A percentile compares a stretch with the other conserved stretches of the same genome.
phyloP scores from a whole-genome alignment of 345 rosid species.

The Gossypium sturtianum region DNA sequence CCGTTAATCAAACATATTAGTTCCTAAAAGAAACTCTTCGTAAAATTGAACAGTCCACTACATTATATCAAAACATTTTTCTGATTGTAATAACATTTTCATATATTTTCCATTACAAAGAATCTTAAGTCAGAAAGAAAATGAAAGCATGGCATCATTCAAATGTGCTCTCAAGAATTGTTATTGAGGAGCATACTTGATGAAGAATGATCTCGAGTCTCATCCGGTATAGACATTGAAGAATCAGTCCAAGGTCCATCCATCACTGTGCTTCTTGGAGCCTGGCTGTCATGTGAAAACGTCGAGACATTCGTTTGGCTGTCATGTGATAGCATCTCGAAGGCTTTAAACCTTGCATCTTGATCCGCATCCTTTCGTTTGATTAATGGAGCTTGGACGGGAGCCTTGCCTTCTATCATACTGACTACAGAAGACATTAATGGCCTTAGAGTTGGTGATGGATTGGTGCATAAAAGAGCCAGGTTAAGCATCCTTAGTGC shows the following conservation, averaged over 20 bases:
- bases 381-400: constrained; percentile 67
- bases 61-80: not conserved
- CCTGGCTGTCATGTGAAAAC: constrained; percentile 36
- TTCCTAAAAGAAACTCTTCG: not conserved
- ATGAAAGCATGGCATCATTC: not conserved
- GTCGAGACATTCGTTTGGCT: constrained; percentile 46
- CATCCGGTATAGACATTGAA: constrained; percentile 36
- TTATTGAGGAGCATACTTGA: constrained; percentile 26
- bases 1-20: too few relatives aligned
- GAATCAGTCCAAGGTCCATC: constrained; percentile 71
- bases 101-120: not conserved
- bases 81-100: not conserved
- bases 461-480: constrained; percentile 79
- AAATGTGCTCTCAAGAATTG: constrained; percentile 2
- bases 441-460: constrained; percentile 86
- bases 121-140: not conserved
- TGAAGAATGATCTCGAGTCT: constrained; percentile 22
- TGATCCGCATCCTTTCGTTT: constrained; percentile 39
- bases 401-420: constrained; percentile 71
- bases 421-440: constrained; percentile 76
- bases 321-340: constrained; percentile 59
- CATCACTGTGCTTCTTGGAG: constrained; percentile 39
- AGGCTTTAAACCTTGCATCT: constrained; percentile 75
- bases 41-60: not conserved
- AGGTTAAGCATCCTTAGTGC: constrained; percentile 64